Percentiles rank a stretch among this genome's conserved stretches.
Evolutionary conservation across 345 rosid genomes (phyloP).

Genomic region (Corchorus capsularis): DNA sequence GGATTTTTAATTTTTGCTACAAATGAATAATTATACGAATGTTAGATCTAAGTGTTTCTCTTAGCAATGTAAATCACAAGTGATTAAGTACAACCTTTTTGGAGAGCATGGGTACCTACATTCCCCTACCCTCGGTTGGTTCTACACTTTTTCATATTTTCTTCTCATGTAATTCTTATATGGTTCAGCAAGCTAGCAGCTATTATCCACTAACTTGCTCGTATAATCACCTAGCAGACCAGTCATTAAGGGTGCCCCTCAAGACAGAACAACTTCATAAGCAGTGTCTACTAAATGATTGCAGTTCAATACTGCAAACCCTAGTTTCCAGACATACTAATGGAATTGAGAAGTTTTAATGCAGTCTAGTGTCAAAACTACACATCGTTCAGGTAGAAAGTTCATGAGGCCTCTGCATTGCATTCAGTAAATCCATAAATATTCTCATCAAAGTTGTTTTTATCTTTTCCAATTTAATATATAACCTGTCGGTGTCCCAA

Average conservation of each 20-base stretch:
- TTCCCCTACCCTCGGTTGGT: background rate
- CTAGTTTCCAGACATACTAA: background rate
- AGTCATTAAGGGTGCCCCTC: background rate
- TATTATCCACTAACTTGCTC: background rate
- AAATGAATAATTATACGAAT: background rate
- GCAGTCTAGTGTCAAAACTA: background rate
- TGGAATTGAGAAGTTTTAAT: background rate
- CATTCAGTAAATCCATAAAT: background rate
- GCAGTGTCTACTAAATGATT: background rate
- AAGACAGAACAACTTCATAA: background rate
- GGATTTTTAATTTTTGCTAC: background rate
- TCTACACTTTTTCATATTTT: constrained; percentile 4
- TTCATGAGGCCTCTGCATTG: background rate
- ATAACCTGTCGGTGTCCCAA: background rate
- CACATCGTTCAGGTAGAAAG: background rate
- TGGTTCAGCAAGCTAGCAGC: background rate
- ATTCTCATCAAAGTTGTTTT: background rate
- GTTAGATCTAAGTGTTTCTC: background rate
- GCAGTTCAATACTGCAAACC: background rate
- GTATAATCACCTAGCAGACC: background rate
- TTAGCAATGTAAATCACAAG: background rate
- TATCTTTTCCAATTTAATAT: background rate
- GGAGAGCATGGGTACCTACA: background rate
- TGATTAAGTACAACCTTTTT: background rate
- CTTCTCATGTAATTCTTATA: background rate